Evolutionary conservation across 1,284 basidiomycete species (phyloP), one percentile per base, ranked within the genome.

Genomic region (Pseudozyma tsukubaensis): DNA sequence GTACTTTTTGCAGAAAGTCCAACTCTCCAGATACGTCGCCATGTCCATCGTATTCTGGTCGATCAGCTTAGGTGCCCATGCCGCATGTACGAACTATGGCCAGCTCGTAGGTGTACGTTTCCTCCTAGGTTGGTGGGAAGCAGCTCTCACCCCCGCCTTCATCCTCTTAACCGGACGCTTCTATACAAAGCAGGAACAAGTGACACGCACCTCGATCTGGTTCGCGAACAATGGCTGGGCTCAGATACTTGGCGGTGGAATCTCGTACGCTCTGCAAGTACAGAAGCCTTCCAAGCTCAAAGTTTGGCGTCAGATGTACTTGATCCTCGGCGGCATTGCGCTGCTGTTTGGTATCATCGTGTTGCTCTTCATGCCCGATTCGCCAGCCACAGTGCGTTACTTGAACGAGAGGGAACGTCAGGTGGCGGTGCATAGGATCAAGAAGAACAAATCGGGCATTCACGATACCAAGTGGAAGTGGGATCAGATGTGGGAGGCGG

Each of bases 391-490:
- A 5, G 70, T 74, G 11, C 50, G 61, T 1, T 72, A 74, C 51
- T 88, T 86, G 71, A 86, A 86, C 32, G 80, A 85, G 21, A 86
- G 88, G 61, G 88, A 89, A 72, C 85, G 87, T 35, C 71, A 87
- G n/a, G 86, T 89, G 18, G 87, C 89, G 50, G 86, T 88, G 21
- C 87, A 89, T 77, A 86, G 88, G n/a, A 88, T 89, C 10, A 82
- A 88, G 45, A 86, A 87, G 73, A 89, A 89, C 77, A 80, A 85
- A 77, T 86, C 85, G 0, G 88, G 88, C 12, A 86, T 89, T 35
- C 88, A 89, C 79, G 89, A 89, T 79, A 87, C 85, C 65, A 84
- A 86, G 53, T 89, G 88, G 83, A 89, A 89, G 84, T 81, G 70
- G 79, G 83, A 87, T 53, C 87, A 88, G 85, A 84, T 84, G 40